phyloP scores from a whole-genome alignment of 2,329 filamentous ascomycete genomes.

The Pseudopyrenochaeta lycopersici region DNA sequence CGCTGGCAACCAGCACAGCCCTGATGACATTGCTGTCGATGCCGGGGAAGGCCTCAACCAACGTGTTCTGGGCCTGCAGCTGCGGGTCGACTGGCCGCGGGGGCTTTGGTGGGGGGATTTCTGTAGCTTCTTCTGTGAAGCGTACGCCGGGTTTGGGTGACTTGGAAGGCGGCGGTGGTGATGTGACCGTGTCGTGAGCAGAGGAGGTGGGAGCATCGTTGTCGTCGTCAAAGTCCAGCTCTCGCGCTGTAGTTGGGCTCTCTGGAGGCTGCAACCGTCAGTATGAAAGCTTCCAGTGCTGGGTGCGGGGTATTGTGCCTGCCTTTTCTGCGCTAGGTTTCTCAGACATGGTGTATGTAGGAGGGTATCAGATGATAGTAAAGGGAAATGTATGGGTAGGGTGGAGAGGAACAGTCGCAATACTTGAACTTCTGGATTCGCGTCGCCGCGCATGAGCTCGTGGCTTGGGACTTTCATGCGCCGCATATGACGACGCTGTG shows the following conservation, averaged over 20 bases:
- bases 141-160: slow-evolving; percentile 56
- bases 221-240: slow-evolving; percentile 67
- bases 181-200: slow-evolving; percentile 32
- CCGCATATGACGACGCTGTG: slow-evolving; percentile 25
- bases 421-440: slow-evolving; percentile 7
- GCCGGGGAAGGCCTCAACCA: slow-evolving; percentile 91
- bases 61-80: slow-evolving; percentile 84
- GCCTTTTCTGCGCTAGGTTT: slow-evolving; percentile 24
- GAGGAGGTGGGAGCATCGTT: slow-evolving; percentile 53
- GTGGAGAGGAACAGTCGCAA: background rate
- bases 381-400: background rate
- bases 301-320: slow-evolving; percentile 5
- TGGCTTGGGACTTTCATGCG: slow-evolving; percentile 12
- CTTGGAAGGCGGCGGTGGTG: slow-evolving; percentile 49
- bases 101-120: slow-evolving; percentile 76
- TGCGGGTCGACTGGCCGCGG: slow-evolving; percentile 82
- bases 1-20: slow-evolving; percentile 86
- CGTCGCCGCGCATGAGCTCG: slow-evolving; percentile 16
- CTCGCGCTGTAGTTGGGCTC: slow-evolving; percentile 62
- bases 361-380: background rate
- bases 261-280: slow-evolving; percentile 30
- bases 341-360: slow-evolving; percentile 24
- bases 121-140: slow-evolving; percentile 56
- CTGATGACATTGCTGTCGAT: slow-evolving; percentile 84
- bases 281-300: slow-evolving; percentile 20